Percentiles rank a stretch among this genome's conserved stretches.
Conservation (phyloP, 768 basidiomycete species). For the Coprinopsis cinerea region DNA sequence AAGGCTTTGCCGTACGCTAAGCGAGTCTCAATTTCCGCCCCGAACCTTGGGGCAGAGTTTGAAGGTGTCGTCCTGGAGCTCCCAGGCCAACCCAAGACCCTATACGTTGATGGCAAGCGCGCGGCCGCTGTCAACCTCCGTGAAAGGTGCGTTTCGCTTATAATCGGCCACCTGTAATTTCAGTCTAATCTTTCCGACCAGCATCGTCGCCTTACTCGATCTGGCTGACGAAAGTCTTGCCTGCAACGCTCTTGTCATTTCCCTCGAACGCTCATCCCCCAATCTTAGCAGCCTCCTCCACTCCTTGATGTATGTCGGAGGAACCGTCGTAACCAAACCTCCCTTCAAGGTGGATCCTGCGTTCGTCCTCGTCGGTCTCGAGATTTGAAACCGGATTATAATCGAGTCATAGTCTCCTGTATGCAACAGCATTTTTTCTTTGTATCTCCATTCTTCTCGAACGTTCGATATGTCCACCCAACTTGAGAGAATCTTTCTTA, state of each 20-base stretch:
- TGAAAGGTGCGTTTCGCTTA: constrained; percentile 55
- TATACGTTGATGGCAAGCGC: constrained; percentile 83
- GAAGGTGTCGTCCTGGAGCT: constrained; percentile 75
- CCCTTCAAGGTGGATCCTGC: constrained; percentile 70
- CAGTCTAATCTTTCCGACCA: constrained; percentile 26
- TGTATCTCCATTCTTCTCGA: constrained; percentile 6
- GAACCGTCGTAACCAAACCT: constrained; percentile 76
- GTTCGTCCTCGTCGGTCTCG: constrained; percentile 82
- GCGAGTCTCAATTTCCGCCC: constrained; percentile 67
- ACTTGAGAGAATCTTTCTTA: background rate
- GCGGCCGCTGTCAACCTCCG: constrained; percentile 73
- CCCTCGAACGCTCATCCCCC: constrained; percentile 66
- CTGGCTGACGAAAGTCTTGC: constrained; percentile 79
- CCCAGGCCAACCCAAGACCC: constrained; percentile 63
- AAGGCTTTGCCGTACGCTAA: constrained; percentile 66
- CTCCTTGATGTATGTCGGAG: constrained; percentile 90
- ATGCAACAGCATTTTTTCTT: constrained; percentile 1
- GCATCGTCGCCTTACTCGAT: constrained; percentile 83
- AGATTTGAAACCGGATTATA: constrained; percentile 42
- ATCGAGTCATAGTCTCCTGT: background rate
- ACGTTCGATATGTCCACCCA: constrained; percentile 6
- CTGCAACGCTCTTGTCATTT: constrained; percentile 76
- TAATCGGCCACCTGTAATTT: constrained; percentile 8
- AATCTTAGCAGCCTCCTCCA: constrained; percentile 73
- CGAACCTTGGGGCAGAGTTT: constrained; percentile 62